These are phyloP conservation scores for Pancytospora epiphaga DNA, from an alignment of 371 early-diverging fungal genomes.

Conservation along the genomic window DNA sequence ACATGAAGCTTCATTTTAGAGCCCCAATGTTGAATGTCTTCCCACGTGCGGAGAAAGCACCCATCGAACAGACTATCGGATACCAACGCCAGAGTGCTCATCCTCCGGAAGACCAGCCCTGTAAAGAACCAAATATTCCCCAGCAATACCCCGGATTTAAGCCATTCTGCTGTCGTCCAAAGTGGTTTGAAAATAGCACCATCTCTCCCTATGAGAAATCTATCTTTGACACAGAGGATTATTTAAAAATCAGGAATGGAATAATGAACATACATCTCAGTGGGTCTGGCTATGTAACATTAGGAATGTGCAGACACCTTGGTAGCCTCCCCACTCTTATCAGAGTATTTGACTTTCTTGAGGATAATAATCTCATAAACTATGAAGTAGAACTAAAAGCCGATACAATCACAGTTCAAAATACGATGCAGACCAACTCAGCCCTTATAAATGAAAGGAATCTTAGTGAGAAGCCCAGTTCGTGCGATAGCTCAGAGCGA, in stretches of 20 bases:
- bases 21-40: slow-evolving; percentile 18
- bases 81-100: slow-evolving; percentile 31
- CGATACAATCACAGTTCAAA: too few species aligned
- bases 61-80: slow-evolving; percentile 49
- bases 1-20: too few species aligned
- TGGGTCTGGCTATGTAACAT: not conserved
- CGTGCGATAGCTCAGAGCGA: not conserved
- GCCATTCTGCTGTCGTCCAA: not conserved
- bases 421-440: too few species aligned
- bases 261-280: slow-evolving; percentile 9
- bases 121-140: not conserved
- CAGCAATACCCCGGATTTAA: not conserved
- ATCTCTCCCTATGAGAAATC: slow-evolving; percentile 7
- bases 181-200: not conserved
- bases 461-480: not conserved
- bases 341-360: slow-evolving; percentile 39
- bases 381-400: slow-evolving; percentile 45
- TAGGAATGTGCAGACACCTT: not conserved
- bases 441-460: not conserved
- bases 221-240: slow-evolving; percentile 6
- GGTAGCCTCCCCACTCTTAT: slow-evolving; percentile 6
- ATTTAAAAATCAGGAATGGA: slow-evolving; percentile 23
- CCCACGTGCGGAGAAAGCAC: slow-evolving; percentile 40
- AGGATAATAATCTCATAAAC: slow-evolving; percentile 52
- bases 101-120: slow-evolving; percentile 15